Conservation (phyloP, 2,329 filamentous ascomycete genomes). For the Cladosporium sp. region DNA sequence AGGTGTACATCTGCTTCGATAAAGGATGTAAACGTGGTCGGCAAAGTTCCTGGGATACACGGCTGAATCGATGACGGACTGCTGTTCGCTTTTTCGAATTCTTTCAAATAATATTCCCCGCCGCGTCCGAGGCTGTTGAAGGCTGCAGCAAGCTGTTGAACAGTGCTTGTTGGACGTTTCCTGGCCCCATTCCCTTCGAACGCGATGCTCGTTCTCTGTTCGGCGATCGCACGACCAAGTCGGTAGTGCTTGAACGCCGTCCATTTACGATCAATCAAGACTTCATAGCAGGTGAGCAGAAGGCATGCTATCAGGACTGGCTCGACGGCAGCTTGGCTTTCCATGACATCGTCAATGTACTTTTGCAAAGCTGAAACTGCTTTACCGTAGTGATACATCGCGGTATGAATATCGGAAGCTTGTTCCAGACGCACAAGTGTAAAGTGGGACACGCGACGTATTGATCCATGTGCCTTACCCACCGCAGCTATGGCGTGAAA, state of each 20-base stretch:
- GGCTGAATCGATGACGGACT: background rate
- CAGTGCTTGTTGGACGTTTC: background rate
- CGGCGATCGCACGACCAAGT: constrained; percentile 8
- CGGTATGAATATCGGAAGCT: background rate
- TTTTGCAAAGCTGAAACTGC: constrained; percentile 6
- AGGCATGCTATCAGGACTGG: constrained; percentile 13
- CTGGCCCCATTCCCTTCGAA: background rate
- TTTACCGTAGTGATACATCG: constrained; percentile 10
- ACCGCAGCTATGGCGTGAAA: constrained; percentile 15
- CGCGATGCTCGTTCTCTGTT: background rate
- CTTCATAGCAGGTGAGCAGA: constrained; percentile 15
- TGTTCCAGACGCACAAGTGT: constrained; percentile 1
- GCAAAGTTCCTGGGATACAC: background rate
- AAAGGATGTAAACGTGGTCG: background rate
- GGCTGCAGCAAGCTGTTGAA: background rate
- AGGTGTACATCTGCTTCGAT: constrained; percentile 12
- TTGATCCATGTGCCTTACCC: background rate
- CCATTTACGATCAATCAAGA: constrained; percentile 10
- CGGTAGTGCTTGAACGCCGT: constrained; percentile 7
- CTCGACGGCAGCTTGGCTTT: background rate
- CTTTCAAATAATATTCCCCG: constrained; percentile 11
- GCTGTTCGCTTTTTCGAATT: background rate
- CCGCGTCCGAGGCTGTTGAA: background rate
- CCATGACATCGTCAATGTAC: constrained; percentile 1
- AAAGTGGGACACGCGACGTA: background rate